These are phyloP conservation scores for Sisymbrium irio DNA, from an alignment of 345 rosid genomes.

Conservation along the genomic window DNA sequence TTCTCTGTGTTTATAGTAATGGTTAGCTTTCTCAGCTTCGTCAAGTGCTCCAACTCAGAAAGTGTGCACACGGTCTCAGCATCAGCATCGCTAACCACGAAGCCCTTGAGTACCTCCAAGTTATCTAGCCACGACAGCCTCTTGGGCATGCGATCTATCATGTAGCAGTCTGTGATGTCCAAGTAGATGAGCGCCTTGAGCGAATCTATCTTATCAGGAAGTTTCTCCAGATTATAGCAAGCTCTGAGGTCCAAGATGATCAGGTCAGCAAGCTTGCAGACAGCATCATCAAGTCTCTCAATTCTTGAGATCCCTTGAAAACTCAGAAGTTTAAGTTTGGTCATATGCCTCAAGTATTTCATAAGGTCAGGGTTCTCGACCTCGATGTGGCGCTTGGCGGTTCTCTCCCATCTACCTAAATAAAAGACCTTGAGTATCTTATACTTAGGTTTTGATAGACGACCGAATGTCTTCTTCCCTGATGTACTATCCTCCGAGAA, in stretches of 20 bases:
- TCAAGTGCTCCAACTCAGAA: conserved; percentile 3
- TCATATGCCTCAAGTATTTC: conserved; percentile 34
- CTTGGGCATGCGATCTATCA: conserved; percentile 51
- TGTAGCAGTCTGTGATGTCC: conserved; percentile 53
- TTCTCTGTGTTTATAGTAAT: conserved; percentile 22
- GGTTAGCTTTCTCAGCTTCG: conserved; percentile 41
- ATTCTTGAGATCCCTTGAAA: conserved; percentile 62
- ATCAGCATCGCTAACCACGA: conserved; percentile 43
- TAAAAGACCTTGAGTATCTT: conserved; percentile 35
- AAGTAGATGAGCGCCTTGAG: conserved; percentile 49
- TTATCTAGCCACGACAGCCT: conserved; percentile 34
- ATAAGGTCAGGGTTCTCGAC: conserved; percentile 37
- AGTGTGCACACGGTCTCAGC: conserved; percentile 20
- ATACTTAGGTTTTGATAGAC: neutral
- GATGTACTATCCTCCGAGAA: conserved; percentile 27
- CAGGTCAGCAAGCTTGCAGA: conserved; percentile 36
- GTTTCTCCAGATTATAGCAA: conserved; percentile 49
- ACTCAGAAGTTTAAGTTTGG: conserved; percentile 39
- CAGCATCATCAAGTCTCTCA: conserved; percentile 27
- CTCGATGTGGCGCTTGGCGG: conserved; percentile 42
- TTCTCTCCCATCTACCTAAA: conserved; percentile 49
- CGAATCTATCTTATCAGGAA: conserved; percentile 43
- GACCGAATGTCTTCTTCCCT: neutral
- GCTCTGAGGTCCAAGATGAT: conserved; percentile 55
- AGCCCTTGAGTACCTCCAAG: conserved; percentile 65